Evolutionary conservation across 768 basidiomycete species (phyloP), one percentile per base, ranked within the genome.

Genomic region (Plicaturopsis crispa): DNA sequence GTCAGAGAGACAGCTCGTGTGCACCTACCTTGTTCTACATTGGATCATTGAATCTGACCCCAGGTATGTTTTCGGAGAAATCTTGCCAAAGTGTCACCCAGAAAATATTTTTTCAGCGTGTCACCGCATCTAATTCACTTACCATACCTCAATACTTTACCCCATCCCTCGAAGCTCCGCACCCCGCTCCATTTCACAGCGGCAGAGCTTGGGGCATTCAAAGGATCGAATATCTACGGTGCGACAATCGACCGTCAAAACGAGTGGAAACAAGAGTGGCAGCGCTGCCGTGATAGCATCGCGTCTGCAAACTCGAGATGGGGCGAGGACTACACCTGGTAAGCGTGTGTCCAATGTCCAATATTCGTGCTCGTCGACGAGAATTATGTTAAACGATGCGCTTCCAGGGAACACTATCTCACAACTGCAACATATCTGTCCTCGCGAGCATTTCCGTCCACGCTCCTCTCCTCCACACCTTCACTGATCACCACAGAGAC

Each of bases 371-470:
- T 36, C 30, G 16, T 42, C 38, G 47, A 33, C 40, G 40, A 37
- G 38, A 22, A 18, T 6, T 6, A 6, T 36, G 21, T 39, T 8
- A 23, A 31, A 18, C 23, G 6, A 14, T 20, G 24, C 4, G 14
- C 13, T 31, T 23, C 26, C 38, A 92, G 90, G 85, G 72, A 81
- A 18, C 54, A 60, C 18, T 93, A 86, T 54, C 62, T 87, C 2
- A 70, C 73, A 1, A 78, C 84, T 1, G 66, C 81, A 5, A 90
- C 84, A 0, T 80, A 87, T 52, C 63, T 90, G 24, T 88, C 88
- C 1, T 93, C 92, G 1, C 76, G 93, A 36, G 85, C 90, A 0
- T 97, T 96, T 51, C 88, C 92, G 0, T 96, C 92, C 0, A 77
- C 78, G 5, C 61, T 97, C 16, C 69, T 96, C 20, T 77, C 77